These are phyloP conservation scores for Boechera retrofracta DNA, from an alignment of 345 rosid species.

Conservation along the genomic window DNA sequence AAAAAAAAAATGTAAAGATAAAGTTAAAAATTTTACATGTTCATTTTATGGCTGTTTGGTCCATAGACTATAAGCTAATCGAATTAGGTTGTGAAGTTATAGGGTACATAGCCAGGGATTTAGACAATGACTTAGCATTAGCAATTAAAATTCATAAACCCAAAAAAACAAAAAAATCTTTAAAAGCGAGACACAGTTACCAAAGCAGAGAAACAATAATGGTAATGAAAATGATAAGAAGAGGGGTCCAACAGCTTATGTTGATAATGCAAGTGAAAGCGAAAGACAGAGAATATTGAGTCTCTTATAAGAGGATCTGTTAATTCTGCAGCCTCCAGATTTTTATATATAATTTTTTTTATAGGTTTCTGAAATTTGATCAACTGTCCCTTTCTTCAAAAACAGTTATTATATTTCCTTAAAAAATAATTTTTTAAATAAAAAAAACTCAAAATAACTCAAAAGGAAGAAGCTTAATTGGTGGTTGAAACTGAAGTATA, in stretches of 20 bases:
- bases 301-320: slow-evolving; percentile 28
- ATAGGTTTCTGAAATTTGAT: slow-evolving; percentile 9
- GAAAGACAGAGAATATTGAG: slow-evolving; percentile 46
- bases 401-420: not conserved
- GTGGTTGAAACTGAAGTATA: slow-evolving; percentile 1
- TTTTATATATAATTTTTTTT: not conserved
- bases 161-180: slow-evolving; percentile 8
- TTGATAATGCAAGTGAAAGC: slow-evolving; percentile 51
- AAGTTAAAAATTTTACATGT: not conserved
- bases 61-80: slow-evolving; percentile 3
- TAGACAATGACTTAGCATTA: slow-evolving; percentile 41
- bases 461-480: slow-evolving; percentile 11
- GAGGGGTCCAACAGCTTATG: slow-evolving; percentile 35
- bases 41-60: slow-evolving; percentile 2
- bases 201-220: slow-evolving; percentile 51
- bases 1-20: not conserved
- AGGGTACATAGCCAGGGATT: slow-evolving; percentile 28
- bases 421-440: not conserved
- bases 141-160: slow-evolving; percentile 8
- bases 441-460: not conserved
- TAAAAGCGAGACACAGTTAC: slow-evolving; percentile 52
- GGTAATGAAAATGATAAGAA: slow-evolving; percentile 51
- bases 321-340: slow-evolving; percentile 28
- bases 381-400: slow-evolving; percentile 27
- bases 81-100: slow-evolving; percentile 21